Conservation (phyloP, 345 rosid species). For the Atalantia buxifolia region DNA sequence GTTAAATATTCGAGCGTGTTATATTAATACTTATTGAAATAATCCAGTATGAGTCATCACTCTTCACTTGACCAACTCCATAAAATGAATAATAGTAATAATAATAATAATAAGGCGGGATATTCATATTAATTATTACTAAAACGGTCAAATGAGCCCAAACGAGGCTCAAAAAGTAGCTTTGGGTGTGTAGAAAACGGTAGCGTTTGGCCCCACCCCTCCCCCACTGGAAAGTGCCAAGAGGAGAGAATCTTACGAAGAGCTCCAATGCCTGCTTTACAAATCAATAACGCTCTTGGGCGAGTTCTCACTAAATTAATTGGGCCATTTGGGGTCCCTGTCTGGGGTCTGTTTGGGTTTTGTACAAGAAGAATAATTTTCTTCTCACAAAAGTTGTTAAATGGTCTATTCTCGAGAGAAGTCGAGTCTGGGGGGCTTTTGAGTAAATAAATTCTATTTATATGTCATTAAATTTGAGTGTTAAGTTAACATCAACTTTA, state of each 20-base stretch:
- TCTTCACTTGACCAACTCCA: slow-evolving; percentile 3
- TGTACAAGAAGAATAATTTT: not conserved
- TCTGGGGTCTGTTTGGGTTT: not conserved
- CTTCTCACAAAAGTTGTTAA: not conserved
- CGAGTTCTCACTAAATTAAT: not conserved
- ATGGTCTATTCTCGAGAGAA: not conserved
- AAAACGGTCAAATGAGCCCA: slow-evolving; percentile 22
- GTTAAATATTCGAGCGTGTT: not conserved
- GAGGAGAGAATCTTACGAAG: not conserved
- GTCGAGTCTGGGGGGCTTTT: not conserved
- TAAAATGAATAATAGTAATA: not conserved
- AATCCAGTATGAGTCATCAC: not conserved
- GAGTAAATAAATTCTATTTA: too few species aligned
- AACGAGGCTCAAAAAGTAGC: slow-evolving; percentile 3
- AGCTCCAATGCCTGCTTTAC: slow-evolving; percentile 1
- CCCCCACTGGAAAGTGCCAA: slow-evolving; percentile 3
- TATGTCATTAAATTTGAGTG: too few species aligned
- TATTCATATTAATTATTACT: not conserved
- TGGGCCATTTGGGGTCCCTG: not conserved
- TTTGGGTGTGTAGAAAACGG: slow-evolving; percentile 11
- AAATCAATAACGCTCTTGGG: not conserved
- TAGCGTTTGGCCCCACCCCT: slow-evolving; percentile 19
- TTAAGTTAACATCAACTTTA: not conserved
- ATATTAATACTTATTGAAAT: not conserved
- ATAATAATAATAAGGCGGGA: not conserved